phyloP scores from a whole-genome alignment of 371 early-diverging fungal species.

The Mortierella sp. region DNA sequence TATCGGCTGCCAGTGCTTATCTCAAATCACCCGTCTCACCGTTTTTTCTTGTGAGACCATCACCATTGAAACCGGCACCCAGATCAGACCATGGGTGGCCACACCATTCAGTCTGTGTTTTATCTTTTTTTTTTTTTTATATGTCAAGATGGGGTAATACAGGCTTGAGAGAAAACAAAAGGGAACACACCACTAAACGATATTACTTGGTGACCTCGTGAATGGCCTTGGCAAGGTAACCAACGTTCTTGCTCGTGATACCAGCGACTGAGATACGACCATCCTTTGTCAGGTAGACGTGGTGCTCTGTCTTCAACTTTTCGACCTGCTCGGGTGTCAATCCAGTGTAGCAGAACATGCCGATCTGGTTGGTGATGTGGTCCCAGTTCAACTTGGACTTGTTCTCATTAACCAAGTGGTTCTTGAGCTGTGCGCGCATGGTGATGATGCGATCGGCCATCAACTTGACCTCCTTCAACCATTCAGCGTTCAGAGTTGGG shows the following conservation, averaged over 20 bases:
- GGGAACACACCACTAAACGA: too few relatives aligned
- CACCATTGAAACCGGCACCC: too few relatives aligned
- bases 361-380: slow-evolving; percentile 98
- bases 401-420: slow-evolving; percentile 85
- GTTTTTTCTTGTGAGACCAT: too few relatives aligned
- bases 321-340: slow-evolving; percentile 92
- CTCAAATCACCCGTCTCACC: too few relatives aligned
- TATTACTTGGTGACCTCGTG: slow-evolving; percentile 94
- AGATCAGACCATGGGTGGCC: too few relatives aligned
- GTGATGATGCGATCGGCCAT: slow-evolving; percentile 98
- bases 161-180: too few relatives aligned
- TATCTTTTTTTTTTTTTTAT: too few relatives aligned
- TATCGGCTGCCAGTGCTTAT: too few relatives aligned
- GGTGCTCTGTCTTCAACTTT: slow-evolving; percentile 85
- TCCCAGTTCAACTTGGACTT: slow-evolving; percentile 86
- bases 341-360: slow-evolving; percentile 99
- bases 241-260: slow-evolving; percentile 91
- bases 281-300: slow-evolving; percentile 95
- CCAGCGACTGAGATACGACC: slow-evolving; percentile 99
- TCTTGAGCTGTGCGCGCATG: slow-evolving; percentile 87
- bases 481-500: slow-evolving; percentile 82
- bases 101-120: too few relatives aligned
- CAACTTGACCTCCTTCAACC: slow-evolving; percentile 92
- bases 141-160: too few relatives aligned
- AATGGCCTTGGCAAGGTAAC: slow-evolving; percentile 95